Conservation (phyloP, 768 basidiomycete species). For the Psilocybe cyanescens region DNA sequence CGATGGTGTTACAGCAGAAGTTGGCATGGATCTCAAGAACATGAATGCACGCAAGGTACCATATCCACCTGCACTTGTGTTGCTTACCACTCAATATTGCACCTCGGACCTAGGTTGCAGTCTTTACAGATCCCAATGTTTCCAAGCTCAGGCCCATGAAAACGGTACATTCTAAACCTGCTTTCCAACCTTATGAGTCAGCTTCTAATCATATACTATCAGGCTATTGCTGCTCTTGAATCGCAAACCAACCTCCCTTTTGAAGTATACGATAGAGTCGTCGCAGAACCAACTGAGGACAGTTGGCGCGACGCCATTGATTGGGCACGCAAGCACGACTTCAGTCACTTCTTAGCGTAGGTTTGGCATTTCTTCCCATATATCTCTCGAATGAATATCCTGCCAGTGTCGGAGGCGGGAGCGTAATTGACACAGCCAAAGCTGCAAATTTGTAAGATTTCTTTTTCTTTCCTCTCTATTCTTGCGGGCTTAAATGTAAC, state of each 20-base stretch:
- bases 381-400: conserved; percentile 8
- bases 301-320: conserved; percentile 88
- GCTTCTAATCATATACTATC: background rate
- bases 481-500: conserved; percentile 2
- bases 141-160: conserved; percentile 83
- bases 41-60: conserved; percentile 85
- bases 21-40: conserved; percentile 94
- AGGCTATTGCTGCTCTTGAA: conserved; percentile 84
- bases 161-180: conserved; percentile 52
- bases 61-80: background rate
- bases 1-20: conserved; percentile 86
- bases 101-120: conserved; percentile 64
- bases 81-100: background rate
- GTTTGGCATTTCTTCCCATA: conserved; percentile 26
- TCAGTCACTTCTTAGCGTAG: conserved; percentile 92
- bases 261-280: conserved; percentile 79
- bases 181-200: background rate
- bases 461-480: background rate
- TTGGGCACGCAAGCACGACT: conserved; percentile 86
- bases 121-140: conserved; percentile 91
- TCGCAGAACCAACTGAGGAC: conserved; percentile 91
- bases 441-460: conserved; percentile 80
- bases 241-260: conserved; percentile 76
- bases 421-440: conserved; percentile 95
- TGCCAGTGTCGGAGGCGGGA: conserved; percentile 85